phyloP scores from a whole-genome alignment of 345 rosid genomes.

The Salix koriyanagi region DNA sequence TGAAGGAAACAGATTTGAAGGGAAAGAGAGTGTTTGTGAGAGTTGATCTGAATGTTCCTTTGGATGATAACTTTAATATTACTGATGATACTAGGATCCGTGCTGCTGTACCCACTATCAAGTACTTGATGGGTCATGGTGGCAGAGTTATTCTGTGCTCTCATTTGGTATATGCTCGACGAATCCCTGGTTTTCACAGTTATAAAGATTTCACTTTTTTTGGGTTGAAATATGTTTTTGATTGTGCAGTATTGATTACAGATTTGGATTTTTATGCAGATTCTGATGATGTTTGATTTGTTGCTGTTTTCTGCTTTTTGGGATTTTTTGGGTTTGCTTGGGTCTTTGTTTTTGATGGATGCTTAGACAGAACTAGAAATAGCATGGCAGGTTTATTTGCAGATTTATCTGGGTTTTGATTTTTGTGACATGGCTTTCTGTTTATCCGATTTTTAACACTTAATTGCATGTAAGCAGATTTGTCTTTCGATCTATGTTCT shows the following conservation, averaged over 20 bases:
- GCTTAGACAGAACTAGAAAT: not conserved
- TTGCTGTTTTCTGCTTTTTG: not conserved
- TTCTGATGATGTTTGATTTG: not conserved
- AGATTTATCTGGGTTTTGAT: not conserved
- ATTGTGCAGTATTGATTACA: not conserved
- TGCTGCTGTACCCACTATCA: conserved; percentile 36
- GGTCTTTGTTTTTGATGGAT: not conserved
- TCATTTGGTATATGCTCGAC: conserved; percentile 23
- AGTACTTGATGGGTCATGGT: conserved; percentile 22
- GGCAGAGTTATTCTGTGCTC: conserved; percentile 23
- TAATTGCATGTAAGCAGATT: not conserved
- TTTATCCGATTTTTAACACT: not conserved
- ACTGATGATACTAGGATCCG: conserved; percentile 35
- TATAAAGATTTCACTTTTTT: not conserved
- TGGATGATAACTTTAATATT: conserved; percentile 29
- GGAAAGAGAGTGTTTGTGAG: conserved; percentile 65
- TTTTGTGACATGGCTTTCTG: not conserved
- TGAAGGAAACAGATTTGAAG: conserved; percentile 53
- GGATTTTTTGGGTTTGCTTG: not conserved
- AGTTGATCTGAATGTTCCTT: conserved; percentile 35
- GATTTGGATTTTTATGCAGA: not conserved
- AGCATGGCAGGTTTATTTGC: not conserved
- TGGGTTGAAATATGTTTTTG: not conserved
- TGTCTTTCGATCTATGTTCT: not conserved
- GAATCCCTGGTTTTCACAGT: not conserved